These are phyloP conservation scores for Lecanicillium sp. DNA, from an alignment of 2,329 filamentous ascomycete genomes.

Conservation along the genomic window DNA sequence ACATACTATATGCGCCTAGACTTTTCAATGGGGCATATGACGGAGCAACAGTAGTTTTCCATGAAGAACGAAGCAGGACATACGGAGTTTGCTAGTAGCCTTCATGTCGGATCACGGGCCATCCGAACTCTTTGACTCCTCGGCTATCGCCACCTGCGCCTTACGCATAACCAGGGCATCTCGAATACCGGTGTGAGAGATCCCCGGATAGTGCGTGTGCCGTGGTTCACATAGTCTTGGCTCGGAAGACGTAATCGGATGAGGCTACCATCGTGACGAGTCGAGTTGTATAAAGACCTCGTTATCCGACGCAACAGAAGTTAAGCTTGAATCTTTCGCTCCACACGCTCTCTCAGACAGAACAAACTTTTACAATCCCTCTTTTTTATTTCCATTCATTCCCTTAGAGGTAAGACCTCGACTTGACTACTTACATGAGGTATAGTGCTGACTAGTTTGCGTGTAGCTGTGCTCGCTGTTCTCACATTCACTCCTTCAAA, in stretches of 20 bases:
- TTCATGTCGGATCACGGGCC: conserved; percentile 7
- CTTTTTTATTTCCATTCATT: conserved; percentile 17
- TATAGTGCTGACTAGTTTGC: neutral
- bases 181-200: no score
- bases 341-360: no score
- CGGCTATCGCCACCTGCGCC: no score
- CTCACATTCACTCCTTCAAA: conserved; percentile 12
- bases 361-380: conserved; percentile 7
- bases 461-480: conserved; percentile 6
- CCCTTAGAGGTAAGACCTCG: conserved; percentile 4
- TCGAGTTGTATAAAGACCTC: neutral
- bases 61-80: no score
- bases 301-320: neutral
- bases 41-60: no score
- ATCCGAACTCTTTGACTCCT: conserved; percentile 3
- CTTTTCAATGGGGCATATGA: no score
- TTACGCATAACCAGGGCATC: no score
- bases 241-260: no score
- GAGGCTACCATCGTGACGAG: no score
- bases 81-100: neutral
- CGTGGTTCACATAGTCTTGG: neutral
- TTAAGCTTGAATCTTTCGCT: no score
- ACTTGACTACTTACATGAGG: neutral
- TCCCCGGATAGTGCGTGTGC: conserved; percentile 4
- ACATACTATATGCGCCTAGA: no score